Evolutionary conservation across 306 rosid species (phyloP).

Genomic region (Corylus avellana): DNA sequence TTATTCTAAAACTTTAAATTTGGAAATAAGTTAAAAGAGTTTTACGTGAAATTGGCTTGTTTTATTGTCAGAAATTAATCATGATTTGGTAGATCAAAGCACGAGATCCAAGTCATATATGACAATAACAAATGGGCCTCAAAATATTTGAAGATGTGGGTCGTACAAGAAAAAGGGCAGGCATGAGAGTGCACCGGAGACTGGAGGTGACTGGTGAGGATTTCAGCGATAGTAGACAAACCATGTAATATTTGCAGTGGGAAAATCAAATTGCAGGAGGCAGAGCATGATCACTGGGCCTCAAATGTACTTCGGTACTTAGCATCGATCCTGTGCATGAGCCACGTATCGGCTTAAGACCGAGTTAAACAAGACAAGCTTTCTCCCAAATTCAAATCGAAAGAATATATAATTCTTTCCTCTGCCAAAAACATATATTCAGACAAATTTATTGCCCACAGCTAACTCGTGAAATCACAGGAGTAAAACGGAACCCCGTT

Average conservation of each 20-base stretch:
- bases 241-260: slow-evolving; percentile 8
- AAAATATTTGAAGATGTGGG: neutral
- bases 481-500: no score
- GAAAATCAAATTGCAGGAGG: neutral
- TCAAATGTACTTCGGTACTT: neutral
- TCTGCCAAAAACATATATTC: slow-evolving; percentile 28
- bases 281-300: slow-evolving; percentile 16
- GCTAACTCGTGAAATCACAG: slow-evolving; percentile 20
- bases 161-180: slow-evolving; percentile 7
- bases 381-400: slow-evolving; percentile 32
- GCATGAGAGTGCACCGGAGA: slow-evolving; percentile 3
- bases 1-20: no score
- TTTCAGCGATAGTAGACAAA: neutral
- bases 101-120: neutral
- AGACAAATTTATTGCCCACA: slow-evolving; percentile 33
- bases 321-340: slow-evolving; percentile 1
- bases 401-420: slow-evolving; percentile 39
- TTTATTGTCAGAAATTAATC: no score
- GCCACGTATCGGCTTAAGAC: slow-evolving; percentile 33
- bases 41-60: no score
- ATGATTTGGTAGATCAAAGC: neutral
- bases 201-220: neutral
- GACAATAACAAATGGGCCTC: neutral
- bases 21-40: no score
- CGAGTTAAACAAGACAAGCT: slow-evolving; percentile 23